Base-by-base conservation (phyloP, 179 eudicot species). In the Drosera spatulata region DNA sequence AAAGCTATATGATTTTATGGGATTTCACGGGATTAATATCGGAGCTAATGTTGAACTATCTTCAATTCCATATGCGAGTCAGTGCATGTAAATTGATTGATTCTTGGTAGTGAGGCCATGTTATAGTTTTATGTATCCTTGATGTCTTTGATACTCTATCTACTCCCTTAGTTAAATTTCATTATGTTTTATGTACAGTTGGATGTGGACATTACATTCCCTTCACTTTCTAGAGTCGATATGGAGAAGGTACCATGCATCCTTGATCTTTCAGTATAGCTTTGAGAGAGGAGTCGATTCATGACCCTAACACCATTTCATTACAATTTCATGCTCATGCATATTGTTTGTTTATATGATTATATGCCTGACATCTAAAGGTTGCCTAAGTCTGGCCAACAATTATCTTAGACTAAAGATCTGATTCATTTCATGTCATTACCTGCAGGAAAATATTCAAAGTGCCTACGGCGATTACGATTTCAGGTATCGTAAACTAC, bases 361-460 rank as follows among this genome's bases (percentile, higher is more conserved):
- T 22, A 22, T 22, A 22, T 22, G 33, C 33, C 33, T 22, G 33
- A 22, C 33, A 22, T 22, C 33, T 1, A 22, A 22, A 22, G 33
- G 33, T 22, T 22, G 33, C 33, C 33, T 22, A 22, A 22, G 33
- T 22, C 33, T 22, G 33, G 33, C 33, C 45, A 43, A 43, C 45
- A 43, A 0, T 43, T 4, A 4, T 7, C 5, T 49, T 49, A 10
- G 52, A 49, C n/a, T 0, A 6, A 22, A 38, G 38, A 39, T 37
- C 10, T 55, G 38, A 37, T 55, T 2, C 7, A 5, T 66, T 57
- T 9, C 15, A 13, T 62, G 47, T 46, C 58, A 2, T 33, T 49
- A 52, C 69, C 37, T 81, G 74, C 80, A 88, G 95, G 84, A 74
- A 64, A 69, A 71, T 62, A 39, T 56, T 58, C 66, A 68, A 41